Percentiles rank a stretch among this genome's conserved stretches.
phyloP scores from a whole-genome alignment of 371 early-diverging fungal species.

The Mortierella sp. region DNA sequence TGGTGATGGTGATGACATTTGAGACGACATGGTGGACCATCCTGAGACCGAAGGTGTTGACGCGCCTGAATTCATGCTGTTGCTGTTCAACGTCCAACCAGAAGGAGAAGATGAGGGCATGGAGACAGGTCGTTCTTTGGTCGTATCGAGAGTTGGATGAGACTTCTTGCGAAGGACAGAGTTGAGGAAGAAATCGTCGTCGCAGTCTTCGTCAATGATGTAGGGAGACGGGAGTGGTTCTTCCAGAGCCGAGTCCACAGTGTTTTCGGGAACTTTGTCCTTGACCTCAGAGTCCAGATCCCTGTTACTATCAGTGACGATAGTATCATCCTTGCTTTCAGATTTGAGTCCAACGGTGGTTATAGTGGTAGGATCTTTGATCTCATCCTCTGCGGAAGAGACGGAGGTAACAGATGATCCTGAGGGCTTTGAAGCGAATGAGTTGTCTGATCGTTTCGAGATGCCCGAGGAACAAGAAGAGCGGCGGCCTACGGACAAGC shows the following conservation, averaged over 20 bases:
- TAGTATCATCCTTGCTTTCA: neutral
- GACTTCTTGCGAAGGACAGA: constrained; percentile 44
- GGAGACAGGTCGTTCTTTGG: neutral
- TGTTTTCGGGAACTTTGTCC: neutral
- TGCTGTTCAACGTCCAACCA: constrained; percentile 12
- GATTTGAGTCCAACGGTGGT: neutral
- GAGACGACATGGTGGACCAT: constrained; percentile 28
- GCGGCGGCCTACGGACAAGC: constrained; percentile 11
- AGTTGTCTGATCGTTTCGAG: constrained; percentile 21
- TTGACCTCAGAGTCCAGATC: constrained; percentile 1
- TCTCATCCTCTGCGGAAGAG: constrained; percentile 1
- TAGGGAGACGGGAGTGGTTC: constrained; percentile 35
- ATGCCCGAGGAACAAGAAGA: constrained; percentile 23
- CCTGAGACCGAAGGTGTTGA: constrained; percentile 25
- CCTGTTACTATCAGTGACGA: constrained; percentile 4
- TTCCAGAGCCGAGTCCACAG: neutral
- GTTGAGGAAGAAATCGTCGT: constrained; percentile 47
- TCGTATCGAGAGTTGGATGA: neutral
- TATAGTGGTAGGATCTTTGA: neutral
- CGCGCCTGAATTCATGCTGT: constrained; percentile 18
- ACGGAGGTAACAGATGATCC: constrained; percentile 9
- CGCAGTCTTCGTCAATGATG: constrained; percentile 41
- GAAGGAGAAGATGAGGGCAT: constrained; percentile 22
- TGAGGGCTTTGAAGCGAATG: constrained; percentile 19
- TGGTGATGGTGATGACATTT: constrained; percentile 34